Base-by-base conservation (phyloP, 1,284 basidiomycete species). In the Apiotrichum gracile region DNA sequence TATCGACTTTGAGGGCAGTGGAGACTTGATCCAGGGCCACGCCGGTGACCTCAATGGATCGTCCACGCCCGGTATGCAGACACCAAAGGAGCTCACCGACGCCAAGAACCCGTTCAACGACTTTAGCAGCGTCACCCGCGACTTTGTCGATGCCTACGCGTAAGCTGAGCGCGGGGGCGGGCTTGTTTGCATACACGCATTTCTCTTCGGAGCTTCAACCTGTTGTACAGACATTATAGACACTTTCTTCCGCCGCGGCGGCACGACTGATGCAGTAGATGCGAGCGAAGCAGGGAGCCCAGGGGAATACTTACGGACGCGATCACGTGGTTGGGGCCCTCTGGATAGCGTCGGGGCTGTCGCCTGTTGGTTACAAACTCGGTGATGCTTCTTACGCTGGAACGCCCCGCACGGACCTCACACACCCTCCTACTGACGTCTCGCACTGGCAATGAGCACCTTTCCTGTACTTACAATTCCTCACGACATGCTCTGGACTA, bases 71-170 rank as follows among this genome's bases (percentile, higher is more conserved):
- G 80, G 79, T 14, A 77, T 79, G 61, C 62, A 67, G 26, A 77
- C 77, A 3, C 76, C 76, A 0, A 74, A 66, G 46, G 76, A 75
- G 51, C 61, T 76, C 48, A 44, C 47, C 33, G 73, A 57, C 71
- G 76, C 77, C 57, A 80, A 88, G 72, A 76, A 77, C 57, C 76
- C 88, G 60, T 93, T 93, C 75, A 83, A 82, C 50, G 86, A 82
- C 45, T 93, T 93, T 76, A 86, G 83, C 64, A 89, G 86, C 73
- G 88, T 93, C 66, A 92, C 90, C 55, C 78, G 91, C 69, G 85
- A 90, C 55, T 65, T 74, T 43, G 67, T 66, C 41, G 72, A 69
- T 29, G 66, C 53, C 29, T 66, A 55, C 35, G 43, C 43, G 3
- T 45, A 26, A 16, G 14, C 38, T 8, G n/a, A 22, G 38, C 21